Conservation (phyloP, 192 early-diverging fungal species). For the Coemansia biformis region DNA sequence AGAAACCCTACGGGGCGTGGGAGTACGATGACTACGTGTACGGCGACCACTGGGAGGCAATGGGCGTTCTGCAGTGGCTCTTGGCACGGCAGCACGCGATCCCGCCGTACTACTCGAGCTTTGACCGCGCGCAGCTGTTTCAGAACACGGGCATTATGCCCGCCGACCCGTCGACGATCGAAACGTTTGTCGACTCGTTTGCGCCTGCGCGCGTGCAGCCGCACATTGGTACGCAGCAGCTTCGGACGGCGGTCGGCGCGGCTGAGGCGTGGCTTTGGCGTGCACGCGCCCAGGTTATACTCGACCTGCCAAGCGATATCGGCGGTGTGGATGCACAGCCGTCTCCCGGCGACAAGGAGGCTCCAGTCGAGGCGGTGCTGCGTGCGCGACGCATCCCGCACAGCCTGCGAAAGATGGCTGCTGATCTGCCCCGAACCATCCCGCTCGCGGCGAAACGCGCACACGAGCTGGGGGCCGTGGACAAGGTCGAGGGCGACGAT, state of each 20-base stretch:
- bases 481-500: conserved; percentile 35
- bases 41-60: conserved; percentile 52
- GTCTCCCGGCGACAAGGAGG: not conserved
- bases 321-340: not conserved
- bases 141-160: conserved; percentile 55
- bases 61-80: conserved; percentile 54
- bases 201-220: conserved; percentile 30
- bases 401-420: conserved; percentile 48
- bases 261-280: conserved; percentile 65
- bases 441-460: conserved; percentile 47
- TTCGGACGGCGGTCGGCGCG: conserved; percentile 36
- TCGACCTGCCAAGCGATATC: conserved; percentile 48
- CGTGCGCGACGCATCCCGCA: conserved; percentile 39
- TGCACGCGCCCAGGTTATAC: conserved; percentile 54
- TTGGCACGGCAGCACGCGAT: conserved; percentile 49
- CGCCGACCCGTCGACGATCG: conserved; percentile 52
- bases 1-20: conserved; percentile 49
- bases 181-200: conserved; percentile 49
- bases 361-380: conserved; percentile 20
- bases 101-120: conserved; percentile 52
- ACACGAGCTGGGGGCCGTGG: conserved; percentile 36
- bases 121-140: conserved; percentile 53
- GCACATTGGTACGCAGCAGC: conserved; percentile 16
- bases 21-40: conserved; percentile 41
- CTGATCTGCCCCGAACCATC: conserved; percentile 51